Percentiles rank a stretch among this genome's conserved stretches.
Conservation (phyloP, 306 rosid genomes). For the Delonix regia region DNA sequence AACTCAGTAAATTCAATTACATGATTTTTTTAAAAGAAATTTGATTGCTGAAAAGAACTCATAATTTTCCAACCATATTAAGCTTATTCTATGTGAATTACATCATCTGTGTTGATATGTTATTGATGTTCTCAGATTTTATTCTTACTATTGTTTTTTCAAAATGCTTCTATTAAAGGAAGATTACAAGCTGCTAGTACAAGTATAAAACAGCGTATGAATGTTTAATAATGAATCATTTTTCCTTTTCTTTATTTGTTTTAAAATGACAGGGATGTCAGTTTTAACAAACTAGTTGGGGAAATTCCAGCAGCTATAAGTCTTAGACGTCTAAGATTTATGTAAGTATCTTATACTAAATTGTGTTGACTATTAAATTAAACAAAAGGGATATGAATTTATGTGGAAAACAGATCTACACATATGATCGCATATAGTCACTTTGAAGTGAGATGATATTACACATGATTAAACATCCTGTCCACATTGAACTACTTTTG, state of each 20-base stretch:
- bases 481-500: no score
- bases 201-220: background rate
- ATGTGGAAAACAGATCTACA: background rate
- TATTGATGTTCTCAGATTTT: background rate
- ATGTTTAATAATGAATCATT: constrained; percentile 13
- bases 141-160: background rate
- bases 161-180: background rate
- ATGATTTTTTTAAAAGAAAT: background rate
- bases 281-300: constrained; percentile 73
- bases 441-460: background rate
- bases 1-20: background rate
- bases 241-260: constrained; percentile 6
- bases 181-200: background rate
- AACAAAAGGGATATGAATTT: background rate
- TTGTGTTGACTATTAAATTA: background rate
- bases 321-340: constrained; percentile 48
- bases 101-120: background rate
- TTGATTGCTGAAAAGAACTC: background rate
- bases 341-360: constrained; percentile 56
- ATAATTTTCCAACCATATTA: background rate
- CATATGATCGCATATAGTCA: background rate
- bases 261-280: constrained; percentile 64
- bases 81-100: background rate
- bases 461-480: constrained; percentile 2
- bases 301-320: constrained; percentile 51